Evolutionary conservation across 139 green algal species (phyloP).

Genomic region (Pycnococcus provasolii): DNA sequence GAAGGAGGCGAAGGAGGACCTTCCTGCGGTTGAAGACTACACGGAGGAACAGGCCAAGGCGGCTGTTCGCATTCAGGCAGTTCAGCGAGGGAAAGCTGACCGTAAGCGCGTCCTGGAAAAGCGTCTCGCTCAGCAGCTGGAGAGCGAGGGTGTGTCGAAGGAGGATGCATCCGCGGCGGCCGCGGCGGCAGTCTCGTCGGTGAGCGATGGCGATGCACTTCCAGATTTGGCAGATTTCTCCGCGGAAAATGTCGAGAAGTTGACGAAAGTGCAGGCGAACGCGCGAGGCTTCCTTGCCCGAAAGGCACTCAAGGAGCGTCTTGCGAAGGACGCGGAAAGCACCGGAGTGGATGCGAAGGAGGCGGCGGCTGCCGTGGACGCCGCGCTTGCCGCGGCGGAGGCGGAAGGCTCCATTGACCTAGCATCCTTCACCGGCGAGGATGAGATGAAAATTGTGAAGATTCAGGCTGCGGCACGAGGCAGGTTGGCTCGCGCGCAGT

Average conservation of each 20-base stretch:
- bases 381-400: no score
- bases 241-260: background rate
- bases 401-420: no score
- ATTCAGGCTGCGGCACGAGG: background rate
- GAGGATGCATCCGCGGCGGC: no score
- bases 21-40: no score
- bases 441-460: background rate
- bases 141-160: background rate
- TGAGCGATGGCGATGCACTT: no score
- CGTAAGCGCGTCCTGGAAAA: no score
- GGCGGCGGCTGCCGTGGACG: no score
- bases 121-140: background rate
- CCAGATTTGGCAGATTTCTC: background rate
- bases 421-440: background rate
- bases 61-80: no score
- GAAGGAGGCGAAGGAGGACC: no score
- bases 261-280: slow-evolving; percentile 3
- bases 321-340: background rate
- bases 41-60: no score
- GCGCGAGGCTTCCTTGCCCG: slow-evolving; percentile 9
- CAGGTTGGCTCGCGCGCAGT: background rate
- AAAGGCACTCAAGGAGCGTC: slow-evolving; percentile 1
- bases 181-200: no score
- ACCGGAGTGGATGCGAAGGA: background rate
- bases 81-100: no score